A percentile compares a stretch with the other conserved stretches of the same genome.
Conservation (phyloP, 257 asterid species). For the Lithospermum erythrorhizon region DNA sequence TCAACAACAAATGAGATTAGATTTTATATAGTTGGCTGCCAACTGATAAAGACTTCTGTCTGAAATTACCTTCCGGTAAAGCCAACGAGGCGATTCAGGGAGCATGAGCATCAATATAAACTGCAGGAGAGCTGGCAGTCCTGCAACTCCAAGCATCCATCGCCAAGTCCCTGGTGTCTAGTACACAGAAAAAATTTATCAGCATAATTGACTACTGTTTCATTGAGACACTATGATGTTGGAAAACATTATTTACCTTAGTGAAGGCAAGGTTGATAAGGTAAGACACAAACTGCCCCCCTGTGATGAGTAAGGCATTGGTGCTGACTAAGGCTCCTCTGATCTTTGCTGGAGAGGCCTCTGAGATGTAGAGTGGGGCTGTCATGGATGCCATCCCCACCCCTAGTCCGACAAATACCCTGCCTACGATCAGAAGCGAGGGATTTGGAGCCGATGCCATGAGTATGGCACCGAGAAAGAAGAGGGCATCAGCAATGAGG, state of each 20-base stretch:
- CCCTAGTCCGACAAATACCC: slow-evolving; percentile 35
- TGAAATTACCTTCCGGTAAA: slow-evolving; percentile 28
- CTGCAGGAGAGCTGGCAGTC: slow-evolving; percentile 32
- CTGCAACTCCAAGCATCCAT: slow-evolving; percentile 51
- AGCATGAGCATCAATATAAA: slow-evolving; percentile 29
- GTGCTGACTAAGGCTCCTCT: slow-evolving; percentile 43
- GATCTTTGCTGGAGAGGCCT: slow-evolving; percentile 37
- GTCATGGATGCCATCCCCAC: slow-evolving; percentile 46
- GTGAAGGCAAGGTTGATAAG: slow-evolving; percentile 39
- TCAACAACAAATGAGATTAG: neutral
- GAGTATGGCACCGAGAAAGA: slow-evolving; percentile 29
- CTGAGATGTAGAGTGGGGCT: slow-evolving; percentile 37
- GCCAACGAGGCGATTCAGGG: slow-evolving; percentile 41
- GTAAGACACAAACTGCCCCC: slow-evolving; percentile 38
- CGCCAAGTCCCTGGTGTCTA: slow-evolving; percentile 47
- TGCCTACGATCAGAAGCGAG: slow-evolving; percentile 22
- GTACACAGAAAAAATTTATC: neutral
- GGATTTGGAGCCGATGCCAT: slow-evolving; percentile 34
- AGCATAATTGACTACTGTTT: neutral
- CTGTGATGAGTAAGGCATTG: slow-evolving; percentile 37
- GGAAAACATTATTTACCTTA: slow-evolving; percentile 20
- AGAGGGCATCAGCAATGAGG: slow-evolving; percentile 31
- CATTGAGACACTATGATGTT: neutral
- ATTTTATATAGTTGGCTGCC: too few relatives aligned
- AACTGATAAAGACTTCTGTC: neutral